These are phyloP conservation scores for Lachnum nothofagi DNA, from an alignment of 2,329 filamentous ascomycete species.

Conservation along the genomic window DNA sequence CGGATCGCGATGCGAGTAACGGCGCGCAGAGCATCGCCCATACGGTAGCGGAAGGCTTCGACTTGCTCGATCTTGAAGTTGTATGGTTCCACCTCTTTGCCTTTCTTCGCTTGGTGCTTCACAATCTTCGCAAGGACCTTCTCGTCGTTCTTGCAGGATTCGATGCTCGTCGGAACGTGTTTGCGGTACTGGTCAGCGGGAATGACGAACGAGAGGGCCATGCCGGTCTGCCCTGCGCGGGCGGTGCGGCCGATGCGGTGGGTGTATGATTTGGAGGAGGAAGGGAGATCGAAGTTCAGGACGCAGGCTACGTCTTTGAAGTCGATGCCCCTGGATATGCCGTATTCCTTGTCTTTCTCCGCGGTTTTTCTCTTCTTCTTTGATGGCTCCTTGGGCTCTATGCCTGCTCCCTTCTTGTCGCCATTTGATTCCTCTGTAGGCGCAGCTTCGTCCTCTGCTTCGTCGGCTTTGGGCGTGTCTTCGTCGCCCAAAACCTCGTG, in stretches of 20 bases:
- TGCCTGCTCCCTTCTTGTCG: constrained; percentile 30
- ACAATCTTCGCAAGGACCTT: constrained; percentile 74
- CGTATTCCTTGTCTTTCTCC: constrained; percentile 78
- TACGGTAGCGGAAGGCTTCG: constrained; percentile 89
- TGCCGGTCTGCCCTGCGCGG: constrained; percentile 83
- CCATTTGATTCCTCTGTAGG: constrained; percentile 27
- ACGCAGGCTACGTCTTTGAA: constrained; percentile 94
- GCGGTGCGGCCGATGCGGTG: constrained; percentile 93
- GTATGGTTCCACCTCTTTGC: constrained; percentile 81
- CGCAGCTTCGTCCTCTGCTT: constrained; percentile 28
- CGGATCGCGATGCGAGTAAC: constrained; percentile 87
- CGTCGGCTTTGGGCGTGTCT: constrained; percentile 32
- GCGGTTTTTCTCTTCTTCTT: constrained; percentile 62
- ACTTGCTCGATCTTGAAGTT: constrained; percentile 92
- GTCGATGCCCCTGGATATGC: constrained; percentile 92
- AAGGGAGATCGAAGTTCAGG: constrained; percentile 93
- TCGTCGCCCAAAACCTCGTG: constrained; percentile 73
- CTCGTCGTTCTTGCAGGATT: constrained; percentile 76
- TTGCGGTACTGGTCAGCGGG: constrained; percentile 78
- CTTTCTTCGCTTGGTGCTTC: constrained; percentile 71
- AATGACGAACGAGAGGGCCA: constrained; percentile 92
- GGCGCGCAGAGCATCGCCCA: constrained; percentile 84
- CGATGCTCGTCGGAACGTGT: constrained; percentile 78
- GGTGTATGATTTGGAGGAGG: constrained; percentile 86
- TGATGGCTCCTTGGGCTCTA: constrained; percentile 36